Conservation (phyloP, 108 stramenopile species). For the Skeletonema potamos region DNA sequence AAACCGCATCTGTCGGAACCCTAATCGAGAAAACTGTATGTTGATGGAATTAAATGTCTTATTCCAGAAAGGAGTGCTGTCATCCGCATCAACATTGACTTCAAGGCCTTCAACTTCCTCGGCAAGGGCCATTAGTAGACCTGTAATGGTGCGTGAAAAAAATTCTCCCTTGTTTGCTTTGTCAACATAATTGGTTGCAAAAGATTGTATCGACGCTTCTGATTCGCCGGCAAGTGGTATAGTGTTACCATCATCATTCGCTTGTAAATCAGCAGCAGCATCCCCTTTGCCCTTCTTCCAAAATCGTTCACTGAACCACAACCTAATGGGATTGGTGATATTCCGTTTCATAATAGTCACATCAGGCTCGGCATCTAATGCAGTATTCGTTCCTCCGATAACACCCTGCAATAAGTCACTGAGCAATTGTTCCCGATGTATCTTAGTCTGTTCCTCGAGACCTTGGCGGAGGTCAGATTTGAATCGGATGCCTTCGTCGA, state of each 20-base stretch:
- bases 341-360: not conserved
- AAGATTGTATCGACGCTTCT: not conserved
- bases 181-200: not conserved
- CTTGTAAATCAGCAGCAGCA: not conserved
- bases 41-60: constrained; percentile 76
- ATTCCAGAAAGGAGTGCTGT: constrained; percentile 56
- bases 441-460: constrained; percentile 18
- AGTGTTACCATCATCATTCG: not conserved
- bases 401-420: constrained; percentile 14
- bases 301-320: not conserved
- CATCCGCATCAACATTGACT: constrained; percentile 56
- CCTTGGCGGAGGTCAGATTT: constrained; percentile 21
- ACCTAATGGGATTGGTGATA: not conserved
- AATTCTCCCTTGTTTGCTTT: constrained; percentile 45
- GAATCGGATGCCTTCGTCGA: constrained; percentile 67
- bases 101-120: constrained; percentile 73
- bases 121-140: constrained; percentile 76
- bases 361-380: not conserved
- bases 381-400: not conserved
- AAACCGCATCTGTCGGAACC: constrained; percentile 70
- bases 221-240: not conserved
- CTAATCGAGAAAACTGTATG: constrained; percentile 78
- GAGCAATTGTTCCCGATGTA: not conserved
- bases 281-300: not conserved
- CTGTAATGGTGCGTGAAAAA: constrained; percentile 72